phyloP scores from a whole-genome alignment of 2,329 filamentous ascomycete genomes.

The Colletotrichum spaethianum region DNA sequence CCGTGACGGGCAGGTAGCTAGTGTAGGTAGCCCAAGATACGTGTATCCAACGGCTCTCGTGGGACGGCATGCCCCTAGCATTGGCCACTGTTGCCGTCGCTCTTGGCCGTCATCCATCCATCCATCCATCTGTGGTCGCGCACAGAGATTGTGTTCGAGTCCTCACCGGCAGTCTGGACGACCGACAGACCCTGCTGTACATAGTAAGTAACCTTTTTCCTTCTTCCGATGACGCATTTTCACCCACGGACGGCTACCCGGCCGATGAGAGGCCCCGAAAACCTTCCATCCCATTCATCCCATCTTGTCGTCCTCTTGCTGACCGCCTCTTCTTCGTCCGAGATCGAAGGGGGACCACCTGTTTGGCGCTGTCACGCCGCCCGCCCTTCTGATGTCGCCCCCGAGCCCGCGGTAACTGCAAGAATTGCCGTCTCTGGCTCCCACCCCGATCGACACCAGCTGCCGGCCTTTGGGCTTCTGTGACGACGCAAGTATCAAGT shows the following conservation, averaged over 20 bases:
- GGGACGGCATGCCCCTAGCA: neutral
- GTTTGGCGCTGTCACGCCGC: neutral
- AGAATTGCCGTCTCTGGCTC: constrained; percentile 23
- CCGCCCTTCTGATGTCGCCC: neutral
- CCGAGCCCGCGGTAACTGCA: neutral
- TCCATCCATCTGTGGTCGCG: too few relatives aligned
- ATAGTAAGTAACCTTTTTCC: too few relatives aligned
- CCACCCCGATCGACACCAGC: neutral
- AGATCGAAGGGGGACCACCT: constrained; percentile 7
- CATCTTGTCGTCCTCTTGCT: constrained; percentile 14
- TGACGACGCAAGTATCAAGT: constrained; percentile 22
- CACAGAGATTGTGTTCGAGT: neutral
- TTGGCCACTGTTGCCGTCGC: neutral
- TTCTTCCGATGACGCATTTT: constrained; percentile 5
- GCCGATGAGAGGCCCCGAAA: neutral
- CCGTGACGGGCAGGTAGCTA: constrained; percentile 1
- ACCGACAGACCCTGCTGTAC: neutral
- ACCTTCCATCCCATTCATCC: constrained; percentile 7
- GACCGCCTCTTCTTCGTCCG: constrained; percentile 32
- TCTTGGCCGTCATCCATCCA: constrained; percentile 1
- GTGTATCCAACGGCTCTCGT: neutral
- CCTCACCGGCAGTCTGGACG: neutral
- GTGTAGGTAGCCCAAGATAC: neutral
- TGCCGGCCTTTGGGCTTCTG: constrained; percentile 2
- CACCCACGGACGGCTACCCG: neutral